These are phyloP conservation scores for Didymella arachidicola DNA, from an alignment of 2,329 filamentous ascomycete genomes.

Conservation along the genomic window DNA sequence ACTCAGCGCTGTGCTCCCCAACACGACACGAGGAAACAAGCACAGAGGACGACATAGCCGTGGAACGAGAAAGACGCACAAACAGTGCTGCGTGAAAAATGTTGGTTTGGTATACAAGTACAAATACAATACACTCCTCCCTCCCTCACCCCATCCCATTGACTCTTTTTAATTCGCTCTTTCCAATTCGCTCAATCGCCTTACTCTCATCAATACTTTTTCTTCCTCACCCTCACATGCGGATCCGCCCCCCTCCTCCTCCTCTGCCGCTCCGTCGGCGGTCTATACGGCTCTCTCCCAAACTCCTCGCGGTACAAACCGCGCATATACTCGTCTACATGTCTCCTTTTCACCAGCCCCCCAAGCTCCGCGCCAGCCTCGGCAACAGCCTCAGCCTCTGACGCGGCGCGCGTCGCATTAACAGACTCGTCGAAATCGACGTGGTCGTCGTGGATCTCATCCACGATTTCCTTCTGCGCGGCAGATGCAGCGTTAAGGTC, in stretches of 20 bases:
- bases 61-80: too few relatives aligned
- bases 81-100: too few relatives aligned
- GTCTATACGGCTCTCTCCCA: conserved; percentile 44
- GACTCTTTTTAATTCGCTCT: too few relatives aligned
- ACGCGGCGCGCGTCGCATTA: conserved; percentile 36
- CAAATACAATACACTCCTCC: too few relatives aligned
- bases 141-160: too few relatives aligned
- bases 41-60: too few relatives aligned
- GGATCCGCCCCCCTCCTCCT: conserved; percentile 43
- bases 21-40: too few relatives aligned
- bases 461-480: conserved; percentile 85
- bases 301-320: conserved; percentile 40
- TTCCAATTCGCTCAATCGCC: too few relatives aligned
- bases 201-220: conserved; percentile 31
- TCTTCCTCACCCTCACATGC: conserved; percentile 42
- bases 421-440: conserved; percentile 50
- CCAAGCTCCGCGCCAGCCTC: conserved; percentile 25
- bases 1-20: too few relatives aligned
- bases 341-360: conserved; percentile 30
- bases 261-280: conserved; percentile 45
- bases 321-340: conserved; percentile 51
- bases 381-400: conserved; percentile 26
- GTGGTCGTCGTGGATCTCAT: conserved; percentile 58
- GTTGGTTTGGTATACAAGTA: too few relatives aligned
- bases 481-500: conserved; percentile 87